Conservation (phyloP, 371 early-diverging fungal genomes). For the Mucor sp. region DNA sequence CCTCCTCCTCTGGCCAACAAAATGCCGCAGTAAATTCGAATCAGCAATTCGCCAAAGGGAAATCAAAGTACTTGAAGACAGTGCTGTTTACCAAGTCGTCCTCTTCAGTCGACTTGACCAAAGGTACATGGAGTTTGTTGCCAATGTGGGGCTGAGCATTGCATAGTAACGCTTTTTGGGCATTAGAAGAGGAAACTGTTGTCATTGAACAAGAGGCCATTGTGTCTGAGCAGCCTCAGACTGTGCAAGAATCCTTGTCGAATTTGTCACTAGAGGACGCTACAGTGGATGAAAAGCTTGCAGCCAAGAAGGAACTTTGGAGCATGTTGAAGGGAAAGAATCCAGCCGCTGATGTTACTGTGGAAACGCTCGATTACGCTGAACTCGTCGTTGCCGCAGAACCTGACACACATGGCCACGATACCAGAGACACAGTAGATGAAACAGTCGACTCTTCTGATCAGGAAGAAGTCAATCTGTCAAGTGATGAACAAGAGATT, state of each 20-base stretch:
- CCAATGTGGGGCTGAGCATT: neutral
- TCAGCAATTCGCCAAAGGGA: conserved; percentile 17
- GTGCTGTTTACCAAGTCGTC: conserved; percentile 17
- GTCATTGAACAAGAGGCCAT: neutral
- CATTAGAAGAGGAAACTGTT: conserved; percentile 1
- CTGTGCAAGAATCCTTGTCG: neutral
- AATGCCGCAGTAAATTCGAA: neutral
- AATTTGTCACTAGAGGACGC: neutral
- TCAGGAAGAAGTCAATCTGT: neutral
- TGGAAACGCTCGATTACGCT: neutral
- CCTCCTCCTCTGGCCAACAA: neutral
- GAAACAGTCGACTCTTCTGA: neutral
- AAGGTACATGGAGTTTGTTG: neutral
- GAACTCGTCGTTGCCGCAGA: neutral
- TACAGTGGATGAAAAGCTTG: neutral
- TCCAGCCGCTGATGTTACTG: neutral
- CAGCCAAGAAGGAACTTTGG: neutral
- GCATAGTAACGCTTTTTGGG: neutral
- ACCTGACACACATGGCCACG: neutral
- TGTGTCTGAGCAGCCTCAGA: neutral
- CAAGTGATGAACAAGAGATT: neutral
- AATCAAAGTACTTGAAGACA: conserved; percentile 18
- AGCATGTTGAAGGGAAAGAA: neutral
- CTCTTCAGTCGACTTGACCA: neutral
- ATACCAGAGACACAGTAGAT: neutral